phyloP scores from a whole-genome alignment of 2,329 filamentous ascomycete species.

The Xenosphaeropsis pyriputrescens region DNA sequence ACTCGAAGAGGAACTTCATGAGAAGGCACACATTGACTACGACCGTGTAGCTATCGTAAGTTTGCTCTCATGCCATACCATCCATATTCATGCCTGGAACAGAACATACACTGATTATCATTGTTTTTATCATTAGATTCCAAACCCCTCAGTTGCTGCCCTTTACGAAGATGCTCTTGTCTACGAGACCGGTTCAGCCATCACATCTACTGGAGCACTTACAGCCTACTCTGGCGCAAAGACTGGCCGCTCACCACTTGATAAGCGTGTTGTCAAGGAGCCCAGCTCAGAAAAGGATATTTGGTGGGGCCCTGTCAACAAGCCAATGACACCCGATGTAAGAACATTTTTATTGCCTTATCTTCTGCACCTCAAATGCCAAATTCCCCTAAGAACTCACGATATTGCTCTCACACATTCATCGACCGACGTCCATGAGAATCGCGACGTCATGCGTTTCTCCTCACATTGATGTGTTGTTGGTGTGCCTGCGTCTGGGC shows the following conservation, averaged over 20 bases:
- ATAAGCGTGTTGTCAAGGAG: slow-evolving; percentile 97
- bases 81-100: background rate
- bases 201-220: slow-evolving; percentile 87
- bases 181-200: slow-evolving; percentile 94
- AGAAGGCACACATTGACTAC: slow-evolving; percentile 98
- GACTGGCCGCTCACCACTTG: slow-evolving; percentile 89
- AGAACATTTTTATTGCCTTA: slow-evolving; percentile 23
- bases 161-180: slow-evolving; percentile 98
- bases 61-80: slow-evolving; percentile 3
- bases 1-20: slow-evolving; percentile 93
- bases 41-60: slow-evolving; percentile 94
- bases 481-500: too few relatives aligned
- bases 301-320: slow-evolving; percentile 99
- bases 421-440: too few relatives aligned
- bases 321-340: slow-evolving; percentile 95
- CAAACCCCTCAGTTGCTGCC: slow-evolving; percentile 83
- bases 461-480: too few relatives aligned
- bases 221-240: slow-evolving; percentile 97
- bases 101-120: background rate
- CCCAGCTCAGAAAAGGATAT: slow-evolving; percentile 76
- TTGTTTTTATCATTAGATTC: slow-evolving; percentile 31
- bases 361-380: slow-evolving; percentile 1
- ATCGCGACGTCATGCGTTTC: too few relatives aligned
- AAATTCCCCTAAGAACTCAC: slow-evolving; percentile 3
- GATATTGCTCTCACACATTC: too few relatives aligned